Evolutionary conservation across 1,284 basidiomycete species (phyloP).

Genomic region (Cryptococcus sp.): DNA sequence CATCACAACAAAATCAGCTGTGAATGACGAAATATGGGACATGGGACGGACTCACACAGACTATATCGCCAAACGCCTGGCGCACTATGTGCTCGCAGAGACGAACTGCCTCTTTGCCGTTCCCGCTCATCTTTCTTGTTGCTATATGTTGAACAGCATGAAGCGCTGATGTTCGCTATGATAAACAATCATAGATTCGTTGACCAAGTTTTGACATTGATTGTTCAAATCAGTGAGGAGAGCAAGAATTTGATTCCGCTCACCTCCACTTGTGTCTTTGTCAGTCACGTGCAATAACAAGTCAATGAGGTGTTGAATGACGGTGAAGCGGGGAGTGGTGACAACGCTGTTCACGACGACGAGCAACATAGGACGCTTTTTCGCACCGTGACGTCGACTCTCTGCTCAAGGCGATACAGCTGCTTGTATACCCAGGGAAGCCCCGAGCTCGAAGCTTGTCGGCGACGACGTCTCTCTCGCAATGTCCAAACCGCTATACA

Average conservation of each 20-base stretch:
- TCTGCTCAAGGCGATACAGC: too few relatives aligned
- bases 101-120: conserved; percentile 54
- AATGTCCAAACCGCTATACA: background rate
- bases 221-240: background rate
- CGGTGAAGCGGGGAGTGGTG: too few relatives aligned
- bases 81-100: conserved; percentile 52
- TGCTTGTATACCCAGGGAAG: too few relatives aligned
- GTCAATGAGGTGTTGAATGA: background rate
- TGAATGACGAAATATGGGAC: background rate
- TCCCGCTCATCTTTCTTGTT: conserved; percentile 20
- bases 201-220: background rate
- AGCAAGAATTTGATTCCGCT: background rate
- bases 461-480: background rate
- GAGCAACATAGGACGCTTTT: too few relatives aligned
- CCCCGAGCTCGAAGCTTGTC: too few relatives aligned
- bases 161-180: background rate
- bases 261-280: background rate
- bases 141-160: conserved; percentile 5
- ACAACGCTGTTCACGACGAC: too few relatives aligned
- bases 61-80: conserved; percentile 49
- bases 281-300: background rate
- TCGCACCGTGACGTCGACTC: too few relatives aligned
- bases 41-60: conserved; percentile 39
- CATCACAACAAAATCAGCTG: background rate
- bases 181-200: background rate